Conservation (phyloP, 441 rosid genomes). For the Eutrema salsugineum region DNA sequence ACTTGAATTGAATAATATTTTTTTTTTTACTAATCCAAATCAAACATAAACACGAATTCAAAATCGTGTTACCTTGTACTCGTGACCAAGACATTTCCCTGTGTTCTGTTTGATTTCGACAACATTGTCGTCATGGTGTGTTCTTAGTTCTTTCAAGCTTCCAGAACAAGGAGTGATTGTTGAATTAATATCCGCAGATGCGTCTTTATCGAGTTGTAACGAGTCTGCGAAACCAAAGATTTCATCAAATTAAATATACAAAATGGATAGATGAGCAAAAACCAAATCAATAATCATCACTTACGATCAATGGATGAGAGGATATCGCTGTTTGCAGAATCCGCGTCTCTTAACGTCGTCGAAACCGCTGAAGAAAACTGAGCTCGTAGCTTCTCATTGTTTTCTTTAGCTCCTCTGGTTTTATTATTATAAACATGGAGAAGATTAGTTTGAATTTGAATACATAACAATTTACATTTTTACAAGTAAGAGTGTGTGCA, state of each 20-base stretch:
- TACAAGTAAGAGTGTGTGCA: not conserved
- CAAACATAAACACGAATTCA: not conserved
- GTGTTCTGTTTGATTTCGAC: conserved; percentile 74
- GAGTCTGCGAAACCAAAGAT: conserved; percentile 55
- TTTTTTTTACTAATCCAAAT: not conserved
- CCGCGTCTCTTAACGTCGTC: conserved; percentile 51
- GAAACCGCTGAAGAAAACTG: conserved; percentile 75
- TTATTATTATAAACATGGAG: not conserved
- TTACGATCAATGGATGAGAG: conserved; percentile 73
- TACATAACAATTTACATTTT: not conserved
- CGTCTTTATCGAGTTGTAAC: conserved; percentile 82
- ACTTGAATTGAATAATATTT: not conserved
- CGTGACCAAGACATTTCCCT: conserved; percentile 76
- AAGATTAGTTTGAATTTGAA: not conserved
- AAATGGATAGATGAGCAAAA: not conserved
- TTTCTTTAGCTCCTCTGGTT: conserved; percentile 69
- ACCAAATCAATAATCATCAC: conserved; percentile 21
- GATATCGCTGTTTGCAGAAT: conserved; percentile 50
- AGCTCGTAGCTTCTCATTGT: conserved; percentile 54
- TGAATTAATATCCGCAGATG: conserved; percentile 68
- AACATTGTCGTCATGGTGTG: conserved; percentile 70
- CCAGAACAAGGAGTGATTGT: conserved; percentile 68
- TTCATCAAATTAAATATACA: not conserved
- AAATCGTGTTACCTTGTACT: conserved; percentile 55
- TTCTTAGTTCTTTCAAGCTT: conserved; percentile 70